phyloP scores from a whole-genome alignment of 2,329 filamentous ascomycete species.

The Scytalidium sp. region DNA sequence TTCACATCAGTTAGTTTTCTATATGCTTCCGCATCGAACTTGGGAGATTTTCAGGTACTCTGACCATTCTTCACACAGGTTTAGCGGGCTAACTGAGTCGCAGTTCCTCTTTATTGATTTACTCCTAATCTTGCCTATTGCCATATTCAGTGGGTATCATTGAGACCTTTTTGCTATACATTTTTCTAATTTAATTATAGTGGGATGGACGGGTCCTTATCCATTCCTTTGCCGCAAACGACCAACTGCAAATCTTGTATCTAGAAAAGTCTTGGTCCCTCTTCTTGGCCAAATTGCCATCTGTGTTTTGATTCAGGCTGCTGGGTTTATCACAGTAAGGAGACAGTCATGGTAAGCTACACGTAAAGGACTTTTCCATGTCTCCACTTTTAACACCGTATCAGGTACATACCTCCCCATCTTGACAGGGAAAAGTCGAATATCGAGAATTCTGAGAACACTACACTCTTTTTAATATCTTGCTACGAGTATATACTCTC shows the following conservation, averaged over 20 bases:
- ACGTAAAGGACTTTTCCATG: not conserved
- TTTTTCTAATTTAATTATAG: constrained; percentile 53
- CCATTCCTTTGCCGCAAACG: constrained; percentile 75
- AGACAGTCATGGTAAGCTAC: constrained; percentile 69
- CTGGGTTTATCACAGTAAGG: constrained; percentile 72
- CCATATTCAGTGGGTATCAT: constrained; percentile 73
- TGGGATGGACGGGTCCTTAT: constrained; percentile 94
- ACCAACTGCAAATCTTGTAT: constrained; percentile 89
- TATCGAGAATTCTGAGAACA: constrained; percentile 90
- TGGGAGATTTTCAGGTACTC: constrained; percentile 85
- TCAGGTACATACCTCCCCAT: constrained; percentile 74
- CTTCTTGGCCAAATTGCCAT: constrained; percentile 85
- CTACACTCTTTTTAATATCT: constrained; percentile 81
- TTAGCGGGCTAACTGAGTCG: constrained; percentile 4
- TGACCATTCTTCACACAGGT: not conserved
- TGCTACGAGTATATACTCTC: constrained; percentile 95
- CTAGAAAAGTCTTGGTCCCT: constrained; percentile 85
- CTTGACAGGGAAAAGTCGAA: constrained; percentile 77
- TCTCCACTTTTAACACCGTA: constrained; percentile 13
- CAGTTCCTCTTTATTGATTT: constrained; percentile 94
- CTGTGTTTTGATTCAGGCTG: constrained; percentile 72
- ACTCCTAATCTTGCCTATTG: constrained; percentile 87
- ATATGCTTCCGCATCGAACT: constrained; percentile 88
- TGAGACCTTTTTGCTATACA: not conserved
- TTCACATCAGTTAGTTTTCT: constrained; percentile 97